Base-by-base conservation (phyloP, 1,284 basidiomycete species). In the Veloboletus limbatus region DNA sequence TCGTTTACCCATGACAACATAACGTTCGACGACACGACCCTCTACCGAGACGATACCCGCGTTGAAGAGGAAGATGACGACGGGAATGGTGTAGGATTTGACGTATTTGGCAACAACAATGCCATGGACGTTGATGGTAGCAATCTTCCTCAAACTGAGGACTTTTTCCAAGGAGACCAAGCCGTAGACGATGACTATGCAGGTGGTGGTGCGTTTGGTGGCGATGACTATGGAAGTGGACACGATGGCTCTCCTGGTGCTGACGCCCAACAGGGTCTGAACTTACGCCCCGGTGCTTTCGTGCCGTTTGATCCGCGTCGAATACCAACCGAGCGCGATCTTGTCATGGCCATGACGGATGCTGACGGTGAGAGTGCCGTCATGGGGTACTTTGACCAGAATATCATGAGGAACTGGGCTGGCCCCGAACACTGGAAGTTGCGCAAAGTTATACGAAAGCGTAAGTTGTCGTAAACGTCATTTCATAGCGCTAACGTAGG, bases 361-460 rank as follows among this genome's bases (percentile, higher is more conserved):
- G 78, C 72, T 2, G 79, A 80, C 34, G 79, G 73, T 4, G 83
- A 80, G 58, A 69, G 45, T 57, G 79, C 73, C 24, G 86, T 93
- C 72, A 84, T 98, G 71, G 92, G 96, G 60, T 97, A 97, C 69
- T 97, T 99, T 65, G 95, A 99, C 67, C 80, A 87, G 57, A 84
- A 80, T 30, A 79, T 93, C 61, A 76, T 87, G 61, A 97, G 92
- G 76, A 96, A 94, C 58, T 99, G 96, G 96, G 96, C 97, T 4
- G 96, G 97, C 5, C 96, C 96, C 9, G 93, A 98, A 66, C 97
- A 99, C 66, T 99, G 96, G 96, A 98, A 97, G 66, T 68, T 98
- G 57, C 73, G 86, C 46, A 88, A 84, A 60, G 75, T 82, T 24
- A 75, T 92, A 37, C 77, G 85, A 45, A 81, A 80, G 72, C 77